These are phyloP conservation scores for Neurospora sp. DNA, from an alignment of 495 filamentous ascomycete genomes.

Conservation along the genomic window DNA sequence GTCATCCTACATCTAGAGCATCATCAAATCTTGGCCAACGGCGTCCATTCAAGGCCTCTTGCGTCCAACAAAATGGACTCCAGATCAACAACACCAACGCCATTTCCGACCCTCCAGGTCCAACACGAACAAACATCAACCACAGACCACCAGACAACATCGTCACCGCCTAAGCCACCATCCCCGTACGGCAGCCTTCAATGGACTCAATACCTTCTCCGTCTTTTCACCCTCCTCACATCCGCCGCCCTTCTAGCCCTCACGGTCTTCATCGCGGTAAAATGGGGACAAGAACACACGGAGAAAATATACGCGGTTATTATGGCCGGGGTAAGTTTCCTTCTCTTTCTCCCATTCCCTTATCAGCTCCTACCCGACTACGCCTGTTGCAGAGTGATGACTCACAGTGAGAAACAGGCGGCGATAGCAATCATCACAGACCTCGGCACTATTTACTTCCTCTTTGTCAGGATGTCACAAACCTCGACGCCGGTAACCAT, in stretches of 20 bases:
- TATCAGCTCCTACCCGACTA: not conserved
- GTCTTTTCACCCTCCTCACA: not conserved
- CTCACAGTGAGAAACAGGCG: not conserved
- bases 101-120: not conserved
- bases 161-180: not conserved
- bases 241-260: not conserved
- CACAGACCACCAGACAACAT: not conserved
- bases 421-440: not conserved
- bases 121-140: not conserved
- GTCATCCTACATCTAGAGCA: not conserved
- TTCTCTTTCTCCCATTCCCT: not conserved
- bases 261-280: not conserved
- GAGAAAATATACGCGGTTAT: constrained; percentile 1
- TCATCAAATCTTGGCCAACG: not conserved
- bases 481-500: not conserved
- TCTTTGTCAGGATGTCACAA: not conserved
- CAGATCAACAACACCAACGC: not conserved
- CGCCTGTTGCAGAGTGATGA: not conserved
- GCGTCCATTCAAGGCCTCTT: not conserved
- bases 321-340: not conserved
- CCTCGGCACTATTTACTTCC: not conserved
- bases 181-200: not conserved
- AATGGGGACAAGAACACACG: not conserved
- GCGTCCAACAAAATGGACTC: not conserved
- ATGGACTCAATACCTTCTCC: not conserved